A percentile compares a stretch with the other conserved stretches of the same genome.
phyloP scores from a whole-genome alignment of 2,329 filamentous ascomycete genomes.

The Dryadomyces quercivorus region DNA sequence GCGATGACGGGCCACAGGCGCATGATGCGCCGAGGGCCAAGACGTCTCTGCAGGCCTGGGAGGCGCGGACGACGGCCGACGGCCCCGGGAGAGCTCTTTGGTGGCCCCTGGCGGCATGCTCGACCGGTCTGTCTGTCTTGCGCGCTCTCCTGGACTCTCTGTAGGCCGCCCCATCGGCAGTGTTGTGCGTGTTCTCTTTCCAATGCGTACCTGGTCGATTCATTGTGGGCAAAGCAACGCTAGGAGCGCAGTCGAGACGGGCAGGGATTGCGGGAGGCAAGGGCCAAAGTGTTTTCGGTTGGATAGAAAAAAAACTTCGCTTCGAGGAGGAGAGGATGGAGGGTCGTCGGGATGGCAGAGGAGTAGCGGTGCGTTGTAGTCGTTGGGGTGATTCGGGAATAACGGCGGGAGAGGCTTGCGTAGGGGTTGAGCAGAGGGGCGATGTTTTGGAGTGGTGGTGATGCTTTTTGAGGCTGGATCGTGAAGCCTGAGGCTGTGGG shows the following conservation, averaged over 20 bases:
- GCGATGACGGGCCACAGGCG: too few species aligned
- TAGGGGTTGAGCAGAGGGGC: neutral
- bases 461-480: neutral
- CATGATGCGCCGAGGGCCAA: too few species aligned
- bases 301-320: neutral
- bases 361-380: neutral
- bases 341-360: neutral
- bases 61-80: too few species aligned
- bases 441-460: neutral
- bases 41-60: too few species aligned
- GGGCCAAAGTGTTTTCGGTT: neutral
- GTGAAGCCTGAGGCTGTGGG: neutral
- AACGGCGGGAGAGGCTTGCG: neutral
- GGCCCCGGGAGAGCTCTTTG: too few species aligned
- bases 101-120: neutral
- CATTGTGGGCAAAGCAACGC: slow-evolving; percentile 28
- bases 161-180: neutral
- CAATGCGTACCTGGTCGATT: slow-evolving; percentile 45
- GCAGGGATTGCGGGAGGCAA: neutral
- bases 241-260: neutral
- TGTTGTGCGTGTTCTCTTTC: neutral
- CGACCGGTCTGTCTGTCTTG: neutral
- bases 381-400: neutral
- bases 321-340: neutral
- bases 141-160: neutral